Conservation (phyloP, 2,329 filamentous ascomycete species). For the Xylariaceae sp. region DNA sequence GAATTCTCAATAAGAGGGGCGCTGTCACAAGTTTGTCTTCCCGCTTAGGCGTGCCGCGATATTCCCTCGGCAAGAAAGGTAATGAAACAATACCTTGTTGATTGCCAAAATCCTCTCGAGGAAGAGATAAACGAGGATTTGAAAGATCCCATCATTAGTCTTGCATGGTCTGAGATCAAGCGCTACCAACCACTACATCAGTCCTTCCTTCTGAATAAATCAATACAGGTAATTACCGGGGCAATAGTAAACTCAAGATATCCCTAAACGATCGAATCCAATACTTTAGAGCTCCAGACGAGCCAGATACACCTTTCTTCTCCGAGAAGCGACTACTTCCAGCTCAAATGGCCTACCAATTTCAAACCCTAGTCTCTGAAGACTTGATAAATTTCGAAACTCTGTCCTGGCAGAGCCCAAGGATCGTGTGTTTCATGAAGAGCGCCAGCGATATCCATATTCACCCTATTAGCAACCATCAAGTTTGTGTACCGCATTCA, state of each 20-base stretch:
- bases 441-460: slow-evolving; percentile 2
- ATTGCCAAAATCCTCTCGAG: background rate
- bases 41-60: background rate
- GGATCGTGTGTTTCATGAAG: background rate
- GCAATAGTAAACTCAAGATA: slow-evolving; percentile 1
- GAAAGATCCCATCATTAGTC: background rate
- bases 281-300: background rate
- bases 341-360: background rate
- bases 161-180: background rate
- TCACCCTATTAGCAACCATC: background rate
- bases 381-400: background rate
- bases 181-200: background rate
- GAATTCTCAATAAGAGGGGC: background rate
- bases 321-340: background rate
- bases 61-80: background rate
- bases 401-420: background rate
- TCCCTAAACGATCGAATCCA: background rate
- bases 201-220: background rate
- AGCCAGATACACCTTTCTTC: background rate
- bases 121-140: background rate
- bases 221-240: background rate
- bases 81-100: background rate
- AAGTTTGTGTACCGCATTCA: background rate
- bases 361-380: background rate
- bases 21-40: background rate